Percentiles rank a stretch among this genome's conserved stretches.
Evolutionary conservation across 1,284 basidiomycete species (phyloP).

Genomic region (Rhodotorula sp.): DNA sequence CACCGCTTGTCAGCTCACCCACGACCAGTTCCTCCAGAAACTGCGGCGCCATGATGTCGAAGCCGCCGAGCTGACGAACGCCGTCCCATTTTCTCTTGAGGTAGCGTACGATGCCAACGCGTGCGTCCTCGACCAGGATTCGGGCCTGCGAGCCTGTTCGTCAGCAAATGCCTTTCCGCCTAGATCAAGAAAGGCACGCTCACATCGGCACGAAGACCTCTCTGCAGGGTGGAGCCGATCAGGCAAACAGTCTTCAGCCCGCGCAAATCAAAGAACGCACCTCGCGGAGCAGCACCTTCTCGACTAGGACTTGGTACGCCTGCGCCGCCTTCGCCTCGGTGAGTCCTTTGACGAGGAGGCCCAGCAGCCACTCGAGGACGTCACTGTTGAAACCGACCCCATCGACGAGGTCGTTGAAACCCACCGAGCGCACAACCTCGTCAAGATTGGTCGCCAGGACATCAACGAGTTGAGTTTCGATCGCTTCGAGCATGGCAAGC

Average conservation of each 20-base stretch:
- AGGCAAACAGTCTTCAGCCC: not conserved
- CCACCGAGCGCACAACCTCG: constrained; percentile 37
- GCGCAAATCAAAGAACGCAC: constrained; percentile 3
- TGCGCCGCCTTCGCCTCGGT: constrained; percentile 46
- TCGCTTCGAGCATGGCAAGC: constrained; percentile 50
- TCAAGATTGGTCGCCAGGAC: constrained; percentile 34
- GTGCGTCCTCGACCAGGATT: constrained; percentile 63
- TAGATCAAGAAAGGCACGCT: no score
- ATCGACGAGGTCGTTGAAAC: constrained; percentile 43
- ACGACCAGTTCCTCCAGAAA: constrained; percentile 81
- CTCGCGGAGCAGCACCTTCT: constrained; percentile 44
- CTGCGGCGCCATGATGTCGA: constrained; percentile 77
- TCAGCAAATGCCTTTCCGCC: no score
- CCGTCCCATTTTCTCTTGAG: constrained; percentile 65
- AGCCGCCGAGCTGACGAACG: constrained; percentile 75
- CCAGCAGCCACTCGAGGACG: constrained; percentile 43
- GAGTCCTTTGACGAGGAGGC: constrained; percentile 42
- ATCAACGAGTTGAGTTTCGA: constrained; percentile 41
- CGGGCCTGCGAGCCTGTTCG: constrained; percentile 28
- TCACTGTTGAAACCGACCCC: constrained; percentile 48
- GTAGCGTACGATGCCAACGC: constrained; percentile 59
- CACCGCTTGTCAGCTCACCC: constrained; percentile 56
- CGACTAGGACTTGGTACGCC: constrained; percentile 48
- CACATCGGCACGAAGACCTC: constrained; percentile 43
- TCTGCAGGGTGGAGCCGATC: not conserved